phyloP scores from a whole-genome alignment of 257 asterid species.

The Euphrasia confusa region DNA sequence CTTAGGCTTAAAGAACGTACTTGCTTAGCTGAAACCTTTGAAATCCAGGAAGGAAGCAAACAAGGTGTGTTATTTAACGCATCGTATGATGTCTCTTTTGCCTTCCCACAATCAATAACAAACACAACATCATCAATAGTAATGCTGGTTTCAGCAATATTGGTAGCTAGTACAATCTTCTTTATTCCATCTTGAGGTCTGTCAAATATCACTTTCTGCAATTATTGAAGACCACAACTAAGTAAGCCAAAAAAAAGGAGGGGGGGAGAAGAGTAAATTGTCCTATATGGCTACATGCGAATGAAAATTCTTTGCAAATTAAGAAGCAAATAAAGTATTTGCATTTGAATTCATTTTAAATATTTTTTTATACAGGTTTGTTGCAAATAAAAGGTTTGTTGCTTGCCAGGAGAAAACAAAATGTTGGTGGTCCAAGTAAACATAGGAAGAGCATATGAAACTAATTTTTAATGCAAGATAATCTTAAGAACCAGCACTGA shows the following conservation, averaged over 20 bases:
- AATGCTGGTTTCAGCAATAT: constrained; percentile 96
- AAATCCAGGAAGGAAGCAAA: constrained; percentile 93
- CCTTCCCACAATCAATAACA: constrained; percentile 91
- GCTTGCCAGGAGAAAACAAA: constrained; percentile 13
- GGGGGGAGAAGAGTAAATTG: not conserved
- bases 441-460: constrained; percentile 16
- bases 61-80: constrained; percentile 96
- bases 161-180: constrained; percentile 85
- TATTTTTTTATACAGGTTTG: constrained; percentile 1
- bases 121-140: constrained; percentile 83
- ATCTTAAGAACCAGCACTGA: constrained; percentile 2
- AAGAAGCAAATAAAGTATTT: not conserved
- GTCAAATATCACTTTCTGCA: constrained; percentile 80
- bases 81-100: constrained; percentile 91
- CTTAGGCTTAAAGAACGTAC: constrained; percentile 36
- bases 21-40: constrained; percentile 88
- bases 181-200: constrained; percentile 75
- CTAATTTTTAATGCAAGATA: constrained; percentile 11
- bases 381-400: not conserved
- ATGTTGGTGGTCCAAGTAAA: constrained; percentile 12
- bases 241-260: constrained; percentile 17
- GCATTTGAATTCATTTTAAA: not conserved
- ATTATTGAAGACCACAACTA: constrained; percentile 28
- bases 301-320: not conserved
- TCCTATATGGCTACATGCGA: constrained; percentile 14